These are phyloP conservation scores for Penicillium alfredii DNA, from an alignment of 495 filamentous ascomycete species.

Conservation along the genomic window DNA sequence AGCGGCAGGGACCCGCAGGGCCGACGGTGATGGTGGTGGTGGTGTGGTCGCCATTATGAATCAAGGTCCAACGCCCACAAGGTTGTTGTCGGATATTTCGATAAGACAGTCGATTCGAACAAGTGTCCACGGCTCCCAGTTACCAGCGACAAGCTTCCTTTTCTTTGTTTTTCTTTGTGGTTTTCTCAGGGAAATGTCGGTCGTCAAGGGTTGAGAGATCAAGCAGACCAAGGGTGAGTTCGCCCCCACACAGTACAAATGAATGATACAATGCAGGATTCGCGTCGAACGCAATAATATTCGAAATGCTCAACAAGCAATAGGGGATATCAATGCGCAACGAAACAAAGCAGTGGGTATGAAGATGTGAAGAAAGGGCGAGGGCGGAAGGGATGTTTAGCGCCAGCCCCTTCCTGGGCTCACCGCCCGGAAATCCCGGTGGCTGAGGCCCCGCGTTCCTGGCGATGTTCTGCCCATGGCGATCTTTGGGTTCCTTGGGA, in stretches of 20 bases:
- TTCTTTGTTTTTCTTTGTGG: no score
- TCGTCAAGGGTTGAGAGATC: no score
- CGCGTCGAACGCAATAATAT: slow-evolving; percentile 1
- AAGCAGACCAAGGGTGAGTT: no score
- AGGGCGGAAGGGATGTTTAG: slow-evolving; percentile 18
- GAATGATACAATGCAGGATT: no score
- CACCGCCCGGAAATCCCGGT: slow-evolving; percentile 15
- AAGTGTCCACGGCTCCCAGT: no score
- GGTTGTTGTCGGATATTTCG: background rate
- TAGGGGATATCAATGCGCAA: slow-evolving; percentile 1
- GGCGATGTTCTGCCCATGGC: slow-evolving; percentile 14
- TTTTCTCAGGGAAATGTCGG: no score
- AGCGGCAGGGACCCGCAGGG: slow-evolving; percentile 60
- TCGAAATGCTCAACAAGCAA: no score
- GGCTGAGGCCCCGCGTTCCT: slow-evolving; percentile 18
- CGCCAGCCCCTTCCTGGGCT: slow-evolving; percentile 16
- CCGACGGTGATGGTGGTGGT: slow-evolving; percentile 47
- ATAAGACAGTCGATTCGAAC: background rate
- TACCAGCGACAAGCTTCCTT: no score
- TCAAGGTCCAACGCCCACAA: slow-evolving; percentile 1
- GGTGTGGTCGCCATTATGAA: slow-evolving; percentile 59
- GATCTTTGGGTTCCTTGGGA: no score
- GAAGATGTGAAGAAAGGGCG: slow-evolving; percentile 17
- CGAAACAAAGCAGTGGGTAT: slow-evolving; percentile 6
- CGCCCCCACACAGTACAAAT: no score